A percentile compares a stretch with the other conserved stretches of the same genome.
Evolutionary conservation across 1,284 basidiomycete species (phyloP).

Genomic region (Hortiboletus rubellus): DNA sequence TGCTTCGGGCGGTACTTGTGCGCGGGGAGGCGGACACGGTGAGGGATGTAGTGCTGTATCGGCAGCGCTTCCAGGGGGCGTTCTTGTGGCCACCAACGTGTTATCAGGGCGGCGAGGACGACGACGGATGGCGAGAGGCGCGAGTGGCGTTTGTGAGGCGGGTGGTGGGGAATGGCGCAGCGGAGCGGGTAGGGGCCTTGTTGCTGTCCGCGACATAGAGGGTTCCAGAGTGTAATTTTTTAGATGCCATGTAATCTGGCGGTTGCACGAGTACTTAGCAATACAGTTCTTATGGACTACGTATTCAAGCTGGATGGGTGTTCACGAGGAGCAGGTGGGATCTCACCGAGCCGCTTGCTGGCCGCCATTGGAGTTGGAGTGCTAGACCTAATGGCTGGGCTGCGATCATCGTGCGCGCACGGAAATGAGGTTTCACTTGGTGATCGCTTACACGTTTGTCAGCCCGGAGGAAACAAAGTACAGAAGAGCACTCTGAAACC

Average conservation of each 20-base stretch:
- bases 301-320: too few relatives aligned
- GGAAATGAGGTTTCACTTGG: too few relatives aligned
- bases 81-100: conserved; percentile 43
- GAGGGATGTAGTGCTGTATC: conserved; percentile 56
- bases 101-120: conserved; percentile 34
- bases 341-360: too few relatives aligned
- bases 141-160: conserved; percentile 21
- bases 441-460: too few relatives aligned
- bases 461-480: too few relatives aligned
- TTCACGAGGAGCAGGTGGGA: too few relatives aligned
- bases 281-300: not conserved
- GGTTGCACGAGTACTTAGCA: not conserved
- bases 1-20: conserved; percentile 53
- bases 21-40: conserved; percentile 52
- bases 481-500: too few relatives aligned
- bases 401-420: too few relatives aligned
- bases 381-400: too few relatives aligned
- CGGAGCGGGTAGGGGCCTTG: conserved; percentile 12
- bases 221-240: too few relatives aligned
- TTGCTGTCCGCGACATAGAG: conserved; percentile 2
- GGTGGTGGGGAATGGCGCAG: conserved; percentile 3
- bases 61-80: conserved; percentile 34
- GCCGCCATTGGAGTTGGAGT: too few relatives aligned
- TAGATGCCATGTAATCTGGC: not conserved
- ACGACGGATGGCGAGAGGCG: conserved; percentile 16